These are phyloP conservation scores for Rhodofomes roseus DNA, from an alignment of 1,284 basidiomycete species.

Conservation along the genomic window DNA sequence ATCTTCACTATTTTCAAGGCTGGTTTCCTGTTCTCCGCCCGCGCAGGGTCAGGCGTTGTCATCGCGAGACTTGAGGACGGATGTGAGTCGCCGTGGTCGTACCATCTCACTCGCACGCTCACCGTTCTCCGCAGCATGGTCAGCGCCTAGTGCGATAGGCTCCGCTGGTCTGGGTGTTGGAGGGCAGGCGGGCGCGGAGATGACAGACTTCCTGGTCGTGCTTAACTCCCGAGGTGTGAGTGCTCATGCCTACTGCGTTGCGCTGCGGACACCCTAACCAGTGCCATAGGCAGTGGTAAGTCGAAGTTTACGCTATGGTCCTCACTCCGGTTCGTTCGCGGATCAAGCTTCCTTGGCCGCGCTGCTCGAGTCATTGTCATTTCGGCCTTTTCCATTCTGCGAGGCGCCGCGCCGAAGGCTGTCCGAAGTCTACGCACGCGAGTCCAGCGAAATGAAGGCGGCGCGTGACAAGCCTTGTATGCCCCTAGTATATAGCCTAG, in stretches of 20 bases:
- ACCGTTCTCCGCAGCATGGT: slow-evolving; percentile 64
- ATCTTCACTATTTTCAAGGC: slow-evolving; percentile 82
- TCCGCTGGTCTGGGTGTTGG: slow-evolving; percentile 93
- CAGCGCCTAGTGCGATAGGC: slow-evolving; percentile 91
- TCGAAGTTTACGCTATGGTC: slow-evolving; percentile 4
- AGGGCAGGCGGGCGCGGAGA: slow-evolving; percentile 79
- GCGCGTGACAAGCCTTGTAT: too few relatives aligned
- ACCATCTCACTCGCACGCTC: background rate
- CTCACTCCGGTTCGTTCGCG: background rate
- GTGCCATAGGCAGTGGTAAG: slow-evolving; percentile 55
- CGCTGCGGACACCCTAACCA: slow-evolving; percentile 12
- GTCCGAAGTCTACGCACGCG: too few relatives aligned
- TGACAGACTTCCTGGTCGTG: slow-evolving; percentile 94
- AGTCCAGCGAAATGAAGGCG: too few relatives aligned
- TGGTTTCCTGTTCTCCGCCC: slow-evolving; percentile 72
- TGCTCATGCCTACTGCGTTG: slow-evolving; percentile 17
- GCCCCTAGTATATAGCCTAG: too few relatives aligned
- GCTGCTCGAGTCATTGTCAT: background rate
- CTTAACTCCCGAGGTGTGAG: slow-evolving; percentile 78
- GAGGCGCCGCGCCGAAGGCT: background rate
- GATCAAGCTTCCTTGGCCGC: background rate
- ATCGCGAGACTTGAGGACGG: slow-evolving; percentile 86
- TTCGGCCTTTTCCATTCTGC: background rate
- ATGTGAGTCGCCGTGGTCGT: slow-evolving; percentile 45
- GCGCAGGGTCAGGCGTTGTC: slow-evolving; percentile 89